Evolutionary conservation across 73 alveolate genomes (phyloP), one percentile per base, ranked within the genome.

Genomic region (Blepharisma stoltei): DNA sequence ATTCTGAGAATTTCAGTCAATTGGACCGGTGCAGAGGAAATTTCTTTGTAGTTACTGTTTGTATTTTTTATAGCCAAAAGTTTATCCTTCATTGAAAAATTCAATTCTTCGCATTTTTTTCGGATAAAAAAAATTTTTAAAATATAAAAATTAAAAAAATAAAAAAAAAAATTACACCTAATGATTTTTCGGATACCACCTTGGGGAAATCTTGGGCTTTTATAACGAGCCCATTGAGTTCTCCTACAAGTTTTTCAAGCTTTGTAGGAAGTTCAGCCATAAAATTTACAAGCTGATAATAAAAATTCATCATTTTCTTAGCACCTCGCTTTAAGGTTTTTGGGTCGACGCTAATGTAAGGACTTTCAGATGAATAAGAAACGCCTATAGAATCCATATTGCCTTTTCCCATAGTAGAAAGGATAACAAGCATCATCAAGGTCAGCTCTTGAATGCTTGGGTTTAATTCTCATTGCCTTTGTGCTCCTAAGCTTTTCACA

Each of bases 381-480:
- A 60, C 73, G 41, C 41, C 14, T 14, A 60, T 14, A 14, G 46
- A 18, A 47, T 60, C 46, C 14, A 60, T 60, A 47, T 60, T 32
- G 2, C 73, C 73, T 8, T 25, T 60, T 14, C 73, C 73, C 11
- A 14, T 38, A 20, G 73, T 38, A 14, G 73, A 60, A 20, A 60
- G 38, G 14, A 60, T 60, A 14, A 60, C 73, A 60, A 60, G 73
- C 38, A 60, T n/a, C n/a, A 60, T 38, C 5, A 14, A 38, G 45
- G 23, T 60, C 38, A 60, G 45, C 46, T 60, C 23, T 25, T 60
- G 73, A n/a, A 60, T 25, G 23, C 23, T 60, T 20, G 73, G 73
- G 18, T 60, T 60, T 14, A 60, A 8, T 60, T 60, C 73, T 38
- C 73, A 60, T 8, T 14, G 46, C 23, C 23, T 38, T 18, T 25